Base-by-base conservation (phyloP, 2,329 filamentous ascomycete species). In the Bipolaris bicolor region DNA sequence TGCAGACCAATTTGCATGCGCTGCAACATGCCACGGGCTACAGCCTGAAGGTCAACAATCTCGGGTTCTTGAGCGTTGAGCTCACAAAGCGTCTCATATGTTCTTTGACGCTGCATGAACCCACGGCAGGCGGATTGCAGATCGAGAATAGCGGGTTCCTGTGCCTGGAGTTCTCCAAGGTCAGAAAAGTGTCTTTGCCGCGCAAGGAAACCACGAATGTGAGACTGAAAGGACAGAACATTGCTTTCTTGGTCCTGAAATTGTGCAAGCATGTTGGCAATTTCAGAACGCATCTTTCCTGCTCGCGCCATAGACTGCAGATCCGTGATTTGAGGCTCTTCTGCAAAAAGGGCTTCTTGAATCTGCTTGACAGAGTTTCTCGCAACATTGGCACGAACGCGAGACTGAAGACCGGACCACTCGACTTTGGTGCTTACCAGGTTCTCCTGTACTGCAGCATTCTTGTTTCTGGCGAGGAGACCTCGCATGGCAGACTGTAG, bases 21-120 rank as follows among this genome's bases (percentile, higher is more conserved):
- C 39, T 90, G 80, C 62, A 96, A 83, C 83, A 96, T 90, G 1
- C 91, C 93, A 57, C 94, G 86, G 31, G 87, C 83, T 7, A 93
- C 79, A 26, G 87, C 87, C 76, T 99, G 95, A 2, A 97, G 81
- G 31, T 87, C 79, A 22, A 86, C 78, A 37, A 93, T 85, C 59
- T 88, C 84, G 0, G 86, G 81, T 36, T 89, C 86, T 65, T 91
- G 86, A 1, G 87, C 86, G 49, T 87, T 80, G 24, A 98, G 84
- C 40, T 90, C 84, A 15, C 88, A 85, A 13, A 96, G 82, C 43
- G 94, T 81, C 2, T 82, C 80, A 46, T 80, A 78, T 34, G 89
- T 84, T 44, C 84, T 76, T 58, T 87, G 81, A 55, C 91, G 85
- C 65, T 83, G 83, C 15, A 88, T 73, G 65, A 81, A 86, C n/a